Evolutionary conservation across 257 asterid species (phyloP), one percentile per base, ranked within the genome.

Genomic region (Jaltomata sinuosa): DNA sequence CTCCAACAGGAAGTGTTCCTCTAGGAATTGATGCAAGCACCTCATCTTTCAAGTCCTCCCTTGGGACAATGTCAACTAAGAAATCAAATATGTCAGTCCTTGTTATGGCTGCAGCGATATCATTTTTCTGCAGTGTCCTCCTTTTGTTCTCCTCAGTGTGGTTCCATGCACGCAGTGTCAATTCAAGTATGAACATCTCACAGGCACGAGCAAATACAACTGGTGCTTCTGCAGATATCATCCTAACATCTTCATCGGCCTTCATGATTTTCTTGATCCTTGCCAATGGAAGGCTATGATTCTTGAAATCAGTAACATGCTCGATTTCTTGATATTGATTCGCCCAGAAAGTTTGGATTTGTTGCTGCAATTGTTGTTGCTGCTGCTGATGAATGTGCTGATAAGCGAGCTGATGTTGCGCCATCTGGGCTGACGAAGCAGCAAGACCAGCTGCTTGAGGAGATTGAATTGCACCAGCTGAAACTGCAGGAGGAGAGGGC

Each of bases 191-290:
- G 88, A 96, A 96, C 98, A 96, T 94, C 85, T 96, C 99, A 82
- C 99, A 96, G 77, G 99, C 99, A 21, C 97, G 93, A 29, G 99
- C 98, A 31, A 94, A 96, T 84, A 96, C 87, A 11, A 96, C 98
- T 0, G 98, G 99, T 10, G 99, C 98, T 87, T 96, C 99, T 8
- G 99, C 98, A 64, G 99, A 95, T 68, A 96, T 96, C 98, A 96
- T 96, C 59, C 98, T 84, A 19, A 96, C 99, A 49, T 94, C 98
- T 85, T 94, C 98, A 36, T 96, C 98, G 7, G 98, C 98, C 89
- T 96, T 96, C 99, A 94, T 96, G 71, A 96, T 96, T 86, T 96
- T 96, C 92, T 96, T 94, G 88, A 96, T 96, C 87, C 99, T 92
- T 3, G 99, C 99, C 77, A 96, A 84, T 31, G 99, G 98, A 87